A percentile compares a stretch with the other conserved stretches of the same genome.
phyloP scores from a whole-genome alignment of 768 basidiomycete genomes.

The Kwoniella botswanensis region DNA sequence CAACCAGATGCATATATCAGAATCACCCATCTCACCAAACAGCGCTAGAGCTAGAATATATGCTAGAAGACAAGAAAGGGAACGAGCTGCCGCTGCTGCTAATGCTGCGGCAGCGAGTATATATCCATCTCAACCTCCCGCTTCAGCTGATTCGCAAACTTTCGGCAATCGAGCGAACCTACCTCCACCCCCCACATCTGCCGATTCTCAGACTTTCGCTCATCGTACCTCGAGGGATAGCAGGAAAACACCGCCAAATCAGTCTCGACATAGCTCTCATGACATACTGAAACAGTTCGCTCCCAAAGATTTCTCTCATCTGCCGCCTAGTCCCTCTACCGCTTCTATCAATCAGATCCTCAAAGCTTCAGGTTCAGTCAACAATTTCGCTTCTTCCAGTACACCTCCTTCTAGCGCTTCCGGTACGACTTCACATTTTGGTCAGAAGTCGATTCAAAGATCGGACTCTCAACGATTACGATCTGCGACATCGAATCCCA shows the following conservation, averaged over 20 bases:
- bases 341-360: slow-evolving; percentile 84
- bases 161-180: slow-evolving; percentile 11
- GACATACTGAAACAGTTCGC: slow-evolving; percentile 68
- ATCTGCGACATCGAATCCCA: slow-evolving; percentile 14
- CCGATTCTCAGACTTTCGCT: slow-evolving; percentile 35
- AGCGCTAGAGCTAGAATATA: slow-evolving; percentile 43
- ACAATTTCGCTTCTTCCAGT: slow-evolving; percentile 40
- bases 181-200: slow-evolving; percentile 38
- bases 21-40: slow-evolving; percentile 29
- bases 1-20: background rate
- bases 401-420: slow-evolving; percentile 26
- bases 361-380: slow-evolving; percentile 58
- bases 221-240: slow-evolving; percentile 24
- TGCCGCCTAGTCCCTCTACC: slow-evolving; percentile 90
- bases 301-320: slow-evolving; percentile 78
- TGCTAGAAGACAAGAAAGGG: slow-evolving; percentile 37
- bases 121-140: slow-evolving; percentile 13
- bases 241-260: slow-evolving; percentile 39
- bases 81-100: slow-evolving; percentile 19
- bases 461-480: slow-evolving; percentile 33
- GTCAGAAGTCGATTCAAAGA: slow-evolving; percentile 25
- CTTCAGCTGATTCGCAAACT: slow-evolving; percentile 44
- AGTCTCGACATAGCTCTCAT: slow-evolving; percentile 32
- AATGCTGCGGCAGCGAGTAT: background rate
- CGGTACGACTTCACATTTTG: slow-evolving; percentile 47